Evolutionary conservation across 495 filamentous ascomycete species (phyloP).

Genomic region (Hypomontagnella monticulosa): DNA sequence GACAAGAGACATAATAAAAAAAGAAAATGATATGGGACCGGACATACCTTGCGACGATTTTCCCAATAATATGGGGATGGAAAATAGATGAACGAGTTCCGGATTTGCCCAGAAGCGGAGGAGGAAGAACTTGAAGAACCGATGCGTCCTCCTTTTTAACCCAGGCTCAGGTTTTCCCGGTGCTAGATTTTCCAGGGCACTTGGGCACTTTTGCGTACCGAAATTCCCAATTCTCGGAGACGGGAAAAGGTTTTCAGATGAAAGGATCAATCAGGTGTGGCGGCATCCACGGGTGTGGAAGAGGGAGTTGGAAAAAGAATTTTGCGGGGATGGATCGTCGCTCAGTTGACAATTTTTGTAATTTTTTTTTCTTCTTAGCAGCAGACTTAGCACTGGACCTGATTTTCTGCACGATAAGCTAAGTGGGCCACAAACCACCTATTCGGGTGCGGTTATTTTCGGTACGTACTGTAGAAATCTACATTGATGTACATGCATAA

Average conservation of each 20-base stretch:
- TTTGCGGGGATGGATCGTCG: conserved; percentile 36
- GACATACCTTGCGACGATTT: conserved; percentile 38
- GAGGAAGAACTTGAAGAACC: conserved; percentile 48
- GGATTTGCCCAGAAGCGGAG: conserved; percentile 44
- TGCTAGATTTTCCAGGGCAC: conserved; percentile 12
- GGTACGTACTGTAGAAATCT: too few relatives aligned
- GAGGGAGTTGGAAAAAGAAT: conserved; percentile 51
- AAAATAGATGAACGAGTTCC: conserved; percentile 44
- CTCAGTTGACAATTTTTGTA: conserved; percentile 9
- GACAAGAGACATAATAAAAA: background rate
- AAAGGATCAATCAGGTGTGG: conserved; percentile 41
- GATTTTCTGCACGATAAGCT: too few relatives aligned
- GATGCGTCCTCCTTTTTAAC: conserved; percentile 35
- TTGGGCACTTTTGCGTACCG: background rate
- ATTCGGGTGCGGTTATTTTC: too few relatives aligned
- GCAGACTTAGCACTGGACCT: too few relatives aligned
- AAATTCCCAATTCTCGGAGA: conserved; percentile 38
- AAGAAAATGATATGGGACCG: conserved; percentile 5
- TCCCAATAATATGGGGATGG: conserved; percentile 43
- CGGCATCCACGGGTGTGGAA: conserved; percentile 22
- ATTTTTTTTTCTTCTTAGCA: too few relatives aligned
- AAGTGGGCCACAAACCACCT: too few relatives aligned
- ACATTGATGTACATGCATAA: too few relatives aligned
- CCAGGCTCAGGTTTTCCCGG: conserved; percentile 34
- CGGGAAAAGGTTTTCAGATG: conserved; percentile 43